Conservation (phyloP, 2,329 filamentous ascomycete species). For the Sporothrix brunneoviolacea region DNA sequence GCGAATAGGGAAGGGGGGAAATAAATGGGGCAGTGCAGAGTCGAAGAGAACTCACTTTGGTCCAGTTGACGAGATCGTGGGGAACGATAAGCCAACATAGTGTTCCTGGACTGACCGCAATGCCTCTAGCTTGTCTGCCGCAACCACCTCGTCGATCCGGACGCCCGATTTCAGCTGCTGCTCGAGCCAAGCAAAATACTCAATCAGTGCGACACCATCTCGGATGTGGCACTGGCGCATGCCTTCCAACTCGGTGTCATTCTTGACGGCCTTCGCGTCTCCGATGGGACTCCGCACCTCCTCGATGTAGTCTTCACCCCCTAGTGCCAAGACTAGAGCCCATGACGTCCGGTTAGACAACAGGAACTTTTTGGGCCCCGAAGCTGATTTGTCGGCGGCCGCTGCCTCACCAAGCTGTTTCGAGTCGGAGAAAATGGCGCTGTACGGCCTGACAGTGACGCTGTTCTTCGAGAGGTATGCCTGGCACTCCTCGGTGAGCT, state of each 20-base stretch:
- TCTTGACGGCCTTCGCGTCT: conserved; percentile 93
- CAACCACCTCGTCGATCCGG: conserved; percentile 78
- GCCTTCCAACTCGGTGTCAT: conserved; percentile 77
- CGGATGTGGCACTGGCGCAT: conserved; percentile 93
- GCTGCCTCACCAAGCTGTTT: conserved; percentile 46
- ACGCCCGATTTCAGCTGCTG: conserved; percentile 72
- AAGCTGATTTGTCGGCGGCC: conserved; percentile 25
- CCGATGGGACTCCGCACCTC: conserved; percentile 80
- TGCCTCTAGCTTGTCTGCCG: conserved; percentile 82
- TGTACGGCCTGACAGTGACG: conserved; percentile 74
- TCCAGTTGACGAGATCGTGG: conserved; percentile 92
- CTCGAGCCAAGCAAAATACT: conserved; percentile 97
- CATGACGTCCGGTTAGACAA: conserved; percentile 88
- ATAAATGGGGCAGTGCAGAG: no score
- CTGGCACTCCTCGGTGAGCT: conserved; percentile 63
- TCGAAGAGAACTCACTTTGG: conserved; percentile 44
- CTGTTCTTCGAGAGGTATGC: conserved; percentile 62
- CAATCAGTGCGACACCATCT: conserved; percentile 81
- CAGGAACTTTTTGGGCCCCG: conserved; percentile 58
- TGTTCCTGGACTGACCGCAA: conserved; percentile 61
- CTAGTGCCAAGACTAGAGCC: conserved; percentile 81
- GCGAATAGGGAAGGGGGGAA: not conserved
- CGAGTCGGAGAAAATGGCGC: conserved; percentile 73
- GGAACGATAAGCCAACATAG: conserved; percentile 87
- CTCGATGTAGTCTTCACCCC: conserved; percentile 78